phyloP scores from a whole-genome alignment of 495 filamentous ascomycete species.

The Lepidopterella palustris region DNA sequence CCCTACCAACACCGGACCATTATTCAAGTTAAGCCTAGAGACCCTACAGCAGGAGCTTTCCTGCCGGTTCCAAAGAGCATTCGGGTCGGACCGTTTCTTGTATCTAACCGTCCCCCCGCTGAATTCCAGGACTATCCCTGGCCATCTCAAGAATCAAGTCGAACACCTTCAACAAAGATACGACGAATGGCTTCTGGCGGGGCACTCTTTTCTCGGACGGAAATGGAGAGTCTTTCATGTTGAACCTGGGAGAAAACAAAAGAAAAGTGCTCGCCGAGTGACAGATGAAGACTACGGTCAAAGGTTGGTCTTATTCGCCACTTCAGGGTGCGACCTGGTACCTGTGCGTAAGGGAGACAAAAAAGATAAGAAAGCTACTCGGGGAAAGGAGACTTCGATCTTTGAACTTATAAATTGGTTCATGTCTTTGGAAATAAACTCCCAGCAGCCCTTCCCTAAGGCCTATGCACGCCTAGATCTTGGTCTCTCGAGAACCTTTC shows the following conservation, averaged over 20 bases:
- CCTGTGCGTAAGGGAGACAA: too few species aligned
- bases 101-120: slow-evolving; percentile 21
- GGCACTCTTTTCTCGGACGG: slow-evolving; percentile 31
- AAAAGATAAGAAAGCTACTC: too few species aligned
- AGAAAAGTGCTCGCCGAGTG: slow-evolving; percentile 8
- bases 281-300: background rate
- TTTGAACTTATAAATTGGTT: slow-evolving; percentile 32
- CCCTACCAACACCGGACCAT: background rate
- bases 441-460: slow-evolving; percentile 31
- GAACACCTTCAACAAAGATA: slow-evolving; percentile 12
- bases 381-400: background rate
- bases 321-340: slow-evolving; percentile 12
- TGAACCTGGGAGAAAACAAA: slow-evolving; percentile 20
- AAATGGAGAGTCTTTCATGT: slow-evolving; percentile 31
- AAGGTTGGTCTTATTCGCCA: slow-evolving; percentile 27
- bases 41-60: slow-evolving; percentile 20
- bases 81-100: slow-evolving; percentile 30
- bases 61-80: slow-evolving; percentile 29
- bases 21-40: slow-evolving; percentile 26
- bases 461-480: slow-evolving; percentile 36
- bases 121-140: background rate
- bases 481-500: slow-evolving; percentile 28
- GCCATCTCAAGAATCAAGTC: slow-evolving; percentile 13
- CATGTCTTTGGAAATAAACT: slow-evolving; percentile 30
- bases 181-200: slow-evolving; percentile 20